Conservation (phyloP, 2,329 filamentous ascomycete species). For the Xylaria polymorpha region DNA sequence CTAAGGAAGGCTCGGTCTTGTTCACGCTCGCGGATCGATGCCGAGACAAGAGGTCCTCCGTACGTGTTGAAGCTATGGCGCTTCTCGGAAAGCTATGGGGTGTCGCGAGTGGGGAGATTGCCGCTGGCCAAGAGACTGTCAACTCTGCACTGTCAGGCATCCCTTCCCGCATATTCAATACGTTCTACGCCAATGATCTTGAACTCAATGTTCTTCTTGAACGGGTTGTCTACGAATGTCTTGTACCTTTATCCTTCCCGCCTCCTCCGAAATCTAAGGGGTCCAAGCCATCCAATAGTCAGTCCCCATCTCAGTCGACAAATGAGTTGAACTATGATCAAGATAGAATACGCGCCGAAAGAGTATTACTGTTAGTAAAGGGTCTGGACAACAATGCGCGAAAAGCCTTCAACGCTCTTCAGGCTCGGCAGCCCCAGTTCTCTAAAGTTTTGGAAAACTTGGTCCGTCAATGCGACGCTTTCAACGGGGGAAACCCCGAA, state of each 20-base stretch:
- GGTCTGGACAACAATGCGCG: slow-evolving; percentile 82
- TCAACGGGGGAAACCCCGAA: slow-evolving; percentile 86
- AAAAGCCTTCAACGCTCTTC: slow-evolving; percentile 88
- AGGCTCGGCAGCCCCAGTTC: slow-evolving; percentile 79
- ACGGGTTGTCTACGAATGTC: slow-evolving; percentile 83
- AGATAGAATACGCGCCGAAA: slow-evolving; percentile 83
- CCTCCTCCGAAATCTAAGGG: slow-evolving; percentile 71
- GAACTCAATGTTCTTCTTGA: slow-evolving; percentile 89
- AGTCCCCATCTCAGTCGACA: slow-evolving; percentile 62
- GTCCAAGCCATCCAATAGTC: slow-evolving; percentile 71
- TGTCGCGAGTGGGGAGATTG: slow-evolving; percentile 88
- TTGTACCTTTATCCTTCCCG: slow-evolving; percentile 91
- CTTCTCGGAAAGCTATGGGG: slow-evolving; percentile 90
- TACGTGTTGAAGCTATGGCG: slow-evolving; percentile 88
- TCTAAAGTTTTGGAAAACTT: slow-evolving; percentile 80
- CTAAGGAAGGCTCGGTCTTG: slow-evolving; percentile 81
- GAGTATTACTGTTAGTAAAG: slow-evolving; percentile 83
- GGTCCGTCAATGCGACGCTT: slow-evolving; percentile 85
- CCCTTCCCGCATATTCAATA: slow-evolving; percentile 85
- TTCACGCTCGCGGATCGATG: slow-evolving; percentile 86
- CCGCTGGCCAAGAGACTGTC: slow-evolving; percentile 82
- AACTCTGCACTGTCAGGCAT: slow-evolving; percentile 80
- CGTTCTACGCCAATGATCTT: slow-evolving; percentile 88
- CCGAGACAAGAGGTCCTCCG: slow-evolving; percentile 83
- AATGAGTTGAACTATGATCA: slow-evolving; percentile 66